These are phyloP conservation scores for Ceratocystis cubensis DNA, from an alignment of 2,329 filamentous ascomycete species.

Conservation along the genomic window DNA sequence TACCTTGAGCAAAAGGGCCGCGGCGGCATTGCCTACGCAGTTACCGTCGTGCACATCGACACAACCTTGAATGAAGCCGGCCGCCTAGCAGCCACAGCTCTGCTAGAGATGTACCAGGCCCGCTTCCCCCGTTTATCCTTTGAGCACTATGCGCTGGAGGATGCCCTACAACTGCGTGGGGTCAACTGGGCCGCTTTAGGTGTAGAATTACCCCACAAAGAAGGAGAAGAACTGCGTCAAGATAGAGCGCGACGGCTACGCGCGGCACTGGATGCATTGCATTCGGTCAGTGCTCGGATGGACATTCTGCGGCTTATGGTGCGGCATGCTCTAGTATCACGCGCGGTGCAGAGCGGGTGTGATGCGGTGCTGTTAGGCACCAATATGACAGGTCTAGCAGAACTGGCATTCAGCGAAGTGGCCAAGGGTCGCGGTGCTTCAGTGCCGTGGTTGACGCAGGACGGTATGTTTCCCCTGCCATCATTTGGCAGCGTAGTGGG, in stretches of 20 bases:
- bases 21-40: slow-evolving; percentile 52
- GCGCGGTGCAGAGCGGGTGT: slow-evolving; percentile 48
- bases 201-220: slow-evolving; percentile 29
- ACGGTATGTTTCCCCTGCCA: slow-evolving; percentile 44
- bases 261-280: slow-evolving; percentile 45
- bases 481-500: slow-evolving; percentile 24
- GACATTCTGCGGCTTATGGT: slow-evolving; percentile 62
- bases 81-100: slow-evolving; percentile 31
- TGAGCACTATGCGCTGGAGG: slow-evolving; percentile 49
- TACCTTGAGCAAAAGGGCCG: slow-evolving; percentile 49
- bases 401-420: slow-evolving; percentile 72
- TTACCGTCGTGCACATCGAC: slow-evolving; percentile 48
- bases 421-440: slow-evolving; percentile 82
- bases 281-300: slow-evolving; percentile 60
- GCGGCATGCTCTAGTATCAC: slow-evolving; percentile 55
- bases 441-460: slow-evolving; percentile 68
- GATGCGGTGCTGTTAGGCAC: slow-evolving; percentile 69
- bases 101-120: slow-evolving; percentile 42
- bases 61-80: slow-evolving; percentile 28
- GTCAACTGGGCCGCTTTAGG: slow-evolving; percentile 43
- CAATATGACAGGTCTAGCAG: slow-evolving; percentile 77
- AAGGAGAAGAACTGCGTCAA: slow-evolving; percentile 41
- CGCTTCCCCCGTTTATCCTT: slow-evolving; percentile 57
- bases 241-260: slow-evolving; percentile 34
- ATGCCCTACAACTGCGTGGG: slow-evolving; percentile 40